Conservation (phyloP, 2,329 filamentous ascomycete genomes). For the Pseudocercospora macadamiae region DNA sequence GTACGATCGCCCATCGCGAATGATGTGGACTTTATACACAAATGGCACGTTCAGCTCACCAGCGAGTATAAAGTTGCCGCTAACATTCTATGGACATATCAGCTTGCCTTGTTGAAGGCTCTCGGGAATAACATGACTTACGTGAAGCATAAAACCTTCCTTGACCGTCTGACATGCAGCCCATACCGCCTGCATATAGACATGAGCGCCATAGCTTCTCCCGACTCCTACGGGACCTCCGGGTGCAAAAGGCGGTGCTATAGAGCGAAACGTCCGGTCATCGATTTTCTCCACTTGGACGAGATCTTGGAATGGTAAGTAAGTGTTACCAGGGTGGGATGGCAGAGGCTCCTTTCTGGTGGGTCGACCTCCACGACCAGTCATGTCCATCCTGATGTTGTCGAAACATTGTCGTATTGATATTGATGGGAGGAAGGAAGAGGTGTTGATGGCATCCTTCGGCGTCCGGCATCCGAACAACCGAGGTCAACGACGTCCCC, state of each 20-base stretch:
- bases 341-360: constrained; percentile 14
- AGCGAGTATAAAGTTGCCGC: constrained; percentile 55
- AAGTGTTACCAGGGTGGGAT: constrained; percentile 33
- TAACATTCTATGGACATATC: constrained; percentile 49
- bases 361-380: constrained; percentile 20
- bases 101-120: constrained; percentile 6
- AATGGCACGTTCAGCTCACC: constrained; percentile 54
- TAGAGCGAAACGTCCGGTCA: constrained; percentile 44
- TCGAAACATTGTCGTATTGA: not conserved
- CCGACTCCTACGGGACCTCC: constrained; percentile 39
- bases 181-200: constrained; percentile 61
- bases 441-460: not conserved
- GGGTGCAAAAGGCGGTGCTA: constrained; percentile 48
- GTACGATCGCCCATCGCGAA: constrained; percentile 57
- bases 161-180: constrained; percentile 58
- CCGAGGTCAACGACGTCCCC: not conserved
- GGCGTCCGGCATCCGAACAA: not conserved
- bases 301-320: constrained; percentile 45
- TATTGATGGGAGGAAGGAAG: not conserved
- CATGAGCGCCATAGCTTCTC: constrained; percentile 59
- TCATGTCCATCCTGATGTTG: constrained; percentile 8
- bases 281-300: constrained; percentile 47
- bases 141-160: constrained; percentile 56
- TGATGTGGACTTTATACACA: constrained; percentile 53
- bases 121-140: constrained; percentile 31